Conservation (phyloP, 805 yeast genomes). For the Kurtzmaniella cleridarum region DNA sequence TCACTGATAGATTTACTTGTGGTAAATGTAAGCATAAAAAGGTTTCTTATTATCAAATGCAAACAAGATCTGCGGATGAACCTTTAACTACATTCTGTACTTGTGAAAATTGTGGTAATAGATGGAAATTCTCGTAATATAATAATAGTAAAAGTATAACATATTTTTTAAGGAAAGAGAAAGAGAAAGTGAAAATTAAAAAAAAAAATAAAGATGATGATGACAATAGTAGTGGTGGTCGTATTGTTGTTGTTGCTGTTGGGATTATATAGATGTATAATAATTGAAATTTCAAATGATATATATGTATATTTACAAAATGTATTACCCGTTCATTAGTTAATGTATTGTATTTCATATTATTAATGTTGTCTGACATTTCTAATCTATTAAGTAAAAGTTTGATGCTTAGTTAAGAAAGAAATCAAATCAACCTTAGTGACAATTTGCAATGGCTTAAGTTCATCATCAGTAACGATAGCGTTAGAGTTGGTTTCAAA, state of each 20-base stretch:
- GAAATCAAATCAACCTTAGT: conserved; percentile 81
- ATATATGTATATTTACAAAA: no score
- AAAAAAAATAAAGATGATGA: no score
- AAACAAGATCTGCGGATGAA: conserved; percentile 97
- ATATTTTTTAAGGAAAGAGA: neutral
- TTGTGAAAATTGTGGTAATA: conserved; percentile 94
- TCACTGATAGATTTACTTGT: conserved; percentile 93
- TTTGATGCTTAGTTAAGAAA: conserved; percentile 35
- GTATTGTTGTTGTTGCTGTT: no score
- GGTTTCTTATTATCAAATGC: conserved; percentile 96
- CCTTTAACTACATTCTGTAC: conserved; percentile 98
- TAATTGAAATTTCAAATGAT: no score
- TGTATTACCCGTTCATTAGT: no score
- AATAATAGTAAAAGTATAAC: neutral
- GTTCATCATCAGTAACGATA: conserved; percentile 65
- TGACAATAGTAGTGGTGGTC: no score
- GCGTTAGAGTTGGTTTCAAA: conserved; percentile 85
- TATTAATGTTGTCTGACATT: neutral
- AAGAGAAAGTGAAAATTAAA: no score
- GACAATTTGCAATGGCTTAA: conserved; percentile 75
- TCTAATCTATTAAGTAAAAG: conserved; percentile 6
- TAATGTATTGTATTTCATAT: no score
- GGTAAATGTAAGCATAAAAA: conserved; percentile 97
- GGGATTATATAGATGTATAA: neutral
- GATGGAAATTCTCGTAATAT: conserved; percentile 90